Conservation (phyloP, 139 green algal genomes). For the Mychonastes homosphaera region DNA sequence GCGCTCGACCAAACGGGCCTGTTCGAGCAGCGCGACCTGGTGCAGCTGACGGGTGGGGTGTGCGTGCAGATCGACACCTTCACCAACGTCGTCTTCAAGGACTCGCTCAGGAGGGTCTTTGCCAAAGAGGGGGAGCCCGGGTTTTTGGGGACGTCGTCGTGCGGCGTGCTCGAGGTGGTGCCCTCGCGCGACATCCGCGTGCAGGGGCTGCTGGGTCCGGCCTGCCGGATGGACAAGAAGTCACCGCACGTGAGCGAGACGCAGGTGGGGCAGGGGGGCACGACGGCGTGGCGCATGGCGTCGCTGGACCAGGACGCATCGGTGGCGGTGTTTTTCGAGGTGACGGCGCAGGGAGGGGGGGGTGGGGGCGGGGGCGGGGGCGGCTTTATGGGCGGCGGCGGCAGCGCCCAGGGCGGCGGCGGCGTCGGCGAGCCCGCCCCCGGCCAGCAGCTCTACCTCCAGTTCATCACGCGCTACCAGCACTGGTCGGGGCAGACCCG, state of each 20-base stretch:
- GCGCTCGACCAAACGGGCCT: conserved; percentile 93
- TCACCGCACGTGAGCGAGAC: conserved; percentile 59
- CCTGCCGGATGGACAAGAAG: conserved; percentile 76
- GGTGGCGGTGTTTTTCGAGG: conserved; percentile 67
- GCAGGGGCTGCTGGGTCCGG: conserved; percentile 69
- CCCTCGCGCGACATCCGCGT: conserved; percentile 22
- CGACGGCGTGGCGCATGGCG: conserved; percentile 80
- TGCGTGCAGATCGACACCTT: conserved; percentile 80
- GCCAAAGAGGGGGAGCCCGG: conserved; percentile 37
- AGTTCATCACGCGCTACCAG: conserved; percentile 88
- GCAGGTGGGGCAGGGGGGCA: conserved; percentile 79
- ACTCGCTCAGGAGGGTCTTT: conserved; percentile 65
- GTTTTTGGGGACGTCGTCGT: conserved; percentile 39
- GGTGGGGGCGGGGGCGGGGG: conserved; percentile 6
- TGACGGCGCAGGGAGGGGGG: conserved; percentile 35
- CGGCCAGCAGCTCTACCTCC: conserved; percentile 78
- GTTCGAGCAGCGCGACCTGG: conserved; percentile 81
- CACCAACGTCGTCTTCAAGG: conserved; percentile 75
- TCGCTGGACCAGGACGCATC: conserved; percentile 66
- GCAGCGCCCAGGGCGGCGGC: background rate
- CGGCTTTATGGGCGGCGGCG: background rate
- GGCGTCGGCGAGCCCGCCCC: conserved; percentile 1
- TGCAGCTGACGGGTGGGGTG: conserved; percentile 75
- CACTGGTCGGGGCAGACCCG: conserved; percentile 64
- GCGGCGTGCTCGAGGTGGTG: conserved; percentile 48